These are phyloP conservation scores for Pestalotiopsis fici DNA, from an alignment of 2,329 filamentous ascomycete genomes.

Conservation along the genomic window DNA sequence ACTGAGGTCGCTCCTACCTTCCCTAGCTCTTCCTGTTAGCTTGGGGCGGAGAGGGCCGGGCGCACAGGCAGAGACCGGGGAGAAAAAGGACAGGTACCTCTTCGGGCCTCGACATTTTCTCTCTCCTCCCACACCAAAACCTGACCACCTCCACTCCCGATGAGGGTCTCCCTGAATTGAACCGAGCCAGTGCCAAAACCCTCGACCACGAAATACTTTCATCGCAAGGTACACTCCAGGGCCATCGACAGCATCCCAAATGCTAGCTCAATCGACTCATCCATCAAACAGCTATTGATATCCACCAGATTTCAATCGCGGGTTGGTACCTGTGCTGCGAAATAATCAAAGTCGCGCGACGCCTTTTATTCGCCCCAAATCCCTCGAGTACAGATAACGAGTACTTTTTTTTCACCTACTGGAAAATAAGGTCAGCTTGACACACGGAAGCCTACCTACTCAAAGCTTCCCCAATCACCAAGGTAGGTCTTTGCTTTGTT, in stretches of 20 bases:
- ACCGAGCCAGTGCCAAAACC: constrained; percentile 34
- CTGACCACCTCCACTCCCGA: constrained; percentile 2
- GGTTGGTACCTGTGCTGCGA: background rate
- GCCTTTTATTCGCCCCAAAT: background rate
- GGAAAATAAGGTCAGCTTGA: background rate
- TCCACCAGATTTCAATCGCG: background rate
- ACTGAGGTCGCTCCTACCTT: too few relatives aligned
- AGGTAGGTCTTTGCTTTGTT: background rate
- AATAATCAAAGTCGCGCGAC: background rate
- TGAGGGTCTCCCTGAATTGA: constrained; percentile 5
- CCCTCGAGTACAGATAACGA: background rate
- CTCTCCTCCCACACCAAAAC: background rate
- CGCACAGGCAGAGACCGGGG: background rate
- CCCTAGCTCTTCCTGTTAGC: too few relatives aligned
- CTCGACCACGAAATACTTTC: constrained; percentile 42
- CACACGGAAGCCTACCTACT: background rate
- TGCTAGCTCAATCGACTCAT: constrained; percentile 17
- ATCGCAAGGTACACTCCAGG: constrained; percentile 35
- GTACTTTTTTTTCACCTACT: background rate
- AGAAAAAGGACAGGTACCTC: constrained; percentile 3
- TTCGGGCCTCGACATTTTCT: background rate
- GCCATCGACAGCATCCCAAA: constrained; percentile 15
- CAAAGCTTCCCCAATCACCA: background rate
- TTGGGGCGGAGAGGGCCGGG: background rate
- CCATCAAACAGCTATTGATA: constrained; percentile 14